Percentiles rank a stretch among this genome's conserved stretches.
phyloP scores from a whole-genome alignment of 306 rosid genomes.

The Astragalus membranaceus region DNA sequence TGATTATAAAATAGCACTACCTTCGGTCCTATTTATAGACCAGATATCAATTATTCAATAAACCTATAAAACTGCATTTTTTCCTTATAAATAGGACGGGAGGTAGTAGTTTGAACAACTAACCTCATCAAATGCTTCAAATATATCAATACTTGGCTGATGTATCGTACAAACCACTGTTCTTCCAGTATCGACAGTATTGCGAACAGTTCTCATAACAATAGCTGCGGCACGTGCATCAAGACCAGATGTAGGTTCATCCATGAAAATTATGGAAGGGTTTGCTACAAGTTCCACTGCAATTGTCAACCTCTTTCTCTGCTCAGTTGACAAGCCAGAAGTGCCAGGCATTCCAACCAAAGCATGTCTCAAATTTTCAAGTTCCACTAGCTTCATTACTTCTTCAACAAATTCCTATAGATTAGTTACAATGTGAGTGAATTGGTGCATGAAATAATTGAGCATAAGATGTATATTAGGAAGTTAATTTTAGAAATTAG shows the following conservation, averaged over 20 bases:
- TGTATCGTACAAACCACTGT: slow-evolving; percentile 92
- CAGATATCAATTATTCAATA: background rate
- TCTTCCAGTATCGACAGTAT: slow-evolving; percentile 91
- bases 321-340: slow-evolving; percentile 87
- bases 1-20: background rate
- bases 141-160: slow-evolving; percentile 85
- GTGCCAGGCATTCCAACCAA: slow-evolving; percentile 88
- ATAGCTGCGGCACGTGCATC: slow-evolving; percentile 96
- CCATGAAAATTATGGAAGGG: slow-evolving; percentile 93
- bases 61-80: too few species aligned
- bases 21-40: background rate
- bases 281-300: slow-evolving; percentile 95
- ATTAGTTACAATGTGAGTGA: background rate
- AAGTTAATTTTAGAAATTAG: too few species aligned
- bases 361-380: slow-evolving; percentile 59
- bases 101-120: background rate
- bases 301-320: slow-evolving; percentile 79
- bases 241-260: slow-evolving; percentile 92
- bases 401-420: slow-evolving; percentile 80
- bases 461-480: too few species aligned
- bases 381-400: slow-evolving; percentile 82
- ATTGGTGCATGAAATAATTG: too few species aligned
- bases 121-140: slow-evolving; percentile 94
- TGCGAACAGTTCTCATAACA: slow-evolving; percentile 85
- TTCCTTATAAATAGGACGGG: too few species aligned